Base-by-base conservation (phyloP, 2,329 filamentous ascomycete genomes). In the Ramularia endophylla region DNA sequence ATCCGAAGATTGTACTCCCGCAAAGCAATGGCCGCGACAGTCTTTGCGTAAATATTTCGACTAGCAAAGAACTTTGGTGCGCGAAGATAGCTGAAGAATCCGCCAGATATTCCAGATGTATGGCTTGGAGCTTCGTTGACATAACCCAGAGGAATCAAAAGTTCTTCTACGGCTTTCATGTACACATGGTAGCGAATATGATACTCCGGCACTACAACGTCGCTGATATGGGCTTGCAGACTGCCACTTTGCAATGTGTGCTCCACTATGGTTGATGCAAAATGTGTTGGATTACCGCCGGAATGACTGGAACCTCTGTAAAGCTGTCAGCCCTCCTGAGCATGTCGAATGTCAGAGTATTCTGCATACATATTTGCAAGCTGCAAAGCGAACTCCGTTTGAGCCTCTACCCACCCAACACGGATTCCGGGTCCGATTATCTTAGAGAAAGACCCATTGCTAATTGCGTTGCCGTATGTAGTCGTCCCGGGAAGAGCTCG, bases 391-490 rank as follows among this genome's bases (percentile, higher is more conserved):
- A 85, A 64, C 50, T 75, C 78, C 37, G 72, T 68, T 5, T 78
- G 81, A 0, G 75, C 83, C 61, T 95, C 87, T 1, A 81, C 77
- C 88, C 89, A 97, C 12, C 90, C 90, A 0, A 85, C 89, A 8
- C 90, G 74, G 38, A 85, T 66, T 0, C 90, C 90, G 0, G 90
- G 87, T 0, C 80, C 87, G 20, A 80, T 75, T 29, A 95, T 79
- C 63, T 97, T 97, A 60, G 81, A 87, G 63, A 97, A 95, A 6
- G 82, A 87, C 18, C 85, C 88, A 60, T 95, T 97, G 56, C 83
- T 89, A 25, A 90, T 71, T 7, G 80, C 75, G 61, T 95, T 81
- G 8, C 89, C 88, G 60, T 89, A 94, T 42, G 67, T 47, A 62
- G 75, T 25, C n/a, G 73, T 71, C 1, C 75, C 77, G 15, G 81